These are phyloP conservation scores for Gynandropsis gynandra DNA, from an alignment of 345 rosid species.

Conservation along the genomic window DNA sequence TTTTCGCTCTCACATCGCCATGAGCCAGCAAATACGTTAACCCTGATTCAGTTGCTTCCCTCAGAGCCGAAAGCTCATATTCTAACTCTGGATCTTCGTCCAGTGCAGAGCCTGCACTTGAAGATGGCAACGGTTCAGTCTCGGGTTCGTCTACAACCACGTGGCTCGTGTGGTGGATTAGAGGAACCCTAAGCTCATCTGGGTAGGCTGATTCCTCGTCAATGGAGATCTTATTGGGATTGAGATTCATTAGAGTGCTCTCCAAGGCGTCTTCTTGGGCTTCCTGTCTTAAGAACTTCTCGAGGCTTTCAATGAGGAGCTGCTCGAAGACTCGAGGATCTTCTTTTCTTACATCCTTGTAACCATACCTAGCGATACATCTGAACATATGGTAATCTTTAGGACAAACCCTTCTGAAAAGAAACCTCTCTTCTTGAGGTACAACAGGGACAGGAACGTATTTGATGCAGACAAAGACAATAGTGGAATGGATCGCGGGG, in stretches of 20 bases:
- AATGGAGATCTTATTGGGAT: slow-evolving; percentile 37
- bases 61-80: slow-evolving; percentile 70
- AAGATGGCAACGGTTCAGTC: slow-evolving; percentile 38
- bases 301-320: slow-evolving; percentile 72
- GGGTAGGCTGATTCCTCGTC: slow-evolving; percentile 24
- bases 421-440: slow-evolving; percentile 83
- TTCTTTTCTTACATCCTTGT: slow-evolving; percentile 83
- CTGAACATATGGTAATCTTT: slow-evolving; percentile 93
- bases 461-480: slow-evolving; percentile 88
- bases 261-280: slow-evolving; percentile 78
- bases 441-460: slow-evolving; percentile 92
- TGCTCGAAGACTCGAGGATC: slow-evolving; percentile 75
- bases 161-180: slow-evolving; percentile 34
- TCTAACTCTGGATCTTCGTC: slow-evolving; percentile 76
- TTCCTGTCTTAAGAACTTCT: slow-evolving; percentile 70
- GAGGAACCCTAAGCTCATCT: slow-evolving; percentile 52
- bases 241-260: slow-evolving; percentile 36
- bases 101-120: slow-evolving; percentile 36
- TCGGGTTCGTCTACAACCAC: slow-evolving; percentile 11
- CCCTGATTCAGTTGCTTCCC: background rate
- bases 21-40: too few relatives aligned
- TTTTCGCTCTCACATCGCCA: slow-evolving; percentile 37
- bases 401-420: slow-evolving; percentile 80
- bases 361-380: slow-evolving; percentile 85
- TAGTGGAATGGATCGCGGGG: slow-evolving; percentile 85